Evolutionary conservation across 148 eudicot genomes (phyloP).

Genomic region (Rhododendron henanense): DNA sequence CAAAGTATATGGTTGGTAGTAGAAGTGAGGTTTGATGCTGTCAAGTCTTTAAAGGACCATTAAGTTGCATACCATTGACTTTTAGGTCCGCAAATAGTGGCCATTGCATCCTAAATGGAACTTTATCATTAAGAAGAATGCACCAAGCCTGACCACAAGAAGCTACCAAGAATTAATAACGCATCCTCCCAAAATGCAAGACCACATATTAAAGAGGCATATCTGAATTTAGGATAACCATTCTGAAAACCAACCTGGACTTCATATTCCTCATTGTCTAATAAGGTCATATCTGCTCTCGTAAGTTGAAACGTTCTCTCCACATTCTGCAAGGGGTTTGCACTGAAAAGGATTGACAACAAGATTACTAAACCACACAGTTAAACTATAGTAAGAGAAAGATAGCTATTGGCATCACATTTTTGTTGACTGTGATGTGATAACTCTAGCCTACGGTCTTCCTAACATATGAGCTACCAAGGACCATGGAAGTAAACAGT

Average conservation of each 20-base stretch:
- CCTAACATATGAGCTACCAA: background rate
- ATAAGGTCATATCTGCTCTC: slow-evolving; percentile 54
- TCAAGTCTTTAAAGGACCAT: background rate
- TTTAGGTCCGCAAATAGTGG: slow-evolving; percentile 80
- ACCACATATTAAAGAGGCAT: background rate
- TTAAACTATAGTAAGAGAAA: background rate
- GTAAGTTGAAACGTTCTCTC: slow-evolving; percentile 67
- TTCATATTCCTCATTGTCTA: slow-evolving; percentile 62
- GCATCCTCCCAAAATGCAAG: background rate
- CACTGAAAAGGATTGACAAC: slow-evolving; percentile 37
- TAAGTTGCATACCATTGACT: slow-evolving; percentile 64
- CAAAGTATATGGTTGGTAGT: background rate
- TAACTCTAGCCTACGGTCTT: background rate
- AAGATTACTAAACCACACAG: background rate
- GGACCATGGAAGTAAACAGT: background rate
- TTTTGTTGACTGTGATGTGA: background rate
- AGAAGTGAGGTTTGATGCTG: background rate
- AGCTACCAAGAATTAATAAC: background rate
- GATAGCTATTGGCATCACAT: background rate
- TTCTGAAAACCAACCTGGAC: slow-evolving; percentile 60
- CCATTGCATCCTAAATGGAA: slow-evolving; percentile 95
- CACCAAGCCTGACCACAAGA: slow-evolving; percentile 74
- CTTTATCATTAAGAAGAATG: slow-evolving; percentile 84
- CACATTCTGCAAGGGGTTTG: slow-evolving; percentile 60
- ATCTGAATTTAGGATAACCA: background rate